Evolutionary conservation across 257 asterid genomes (phyloP), one percentile per base, ranked within the genome.

Genomic region (Craterostigma plantagineum): DNA sequence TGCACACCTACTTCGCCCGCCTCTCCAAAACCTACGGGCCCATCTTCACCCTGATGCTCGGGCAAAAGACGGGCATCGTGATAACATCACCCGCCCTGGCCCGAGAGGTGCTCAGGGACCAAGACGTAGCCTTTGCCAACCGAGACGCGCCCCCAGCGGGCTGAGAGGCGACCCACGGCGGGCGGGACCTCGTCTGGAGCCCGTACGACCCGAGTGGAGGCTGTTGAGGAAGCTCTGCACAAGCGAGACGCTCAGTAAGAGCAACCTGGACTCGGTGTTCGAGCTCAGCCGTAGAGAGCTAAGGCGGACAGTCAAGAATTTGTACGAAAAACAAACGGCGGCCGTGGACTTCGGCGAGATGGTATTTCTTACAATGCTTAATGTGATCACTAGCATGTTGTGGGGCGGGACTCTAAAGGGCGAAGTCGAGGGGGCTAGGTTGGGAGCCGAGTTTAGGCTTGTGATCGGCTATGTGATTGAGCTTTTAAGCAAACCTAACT

Each of bases 151-250:
- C 49, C 18, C 14, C 11, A 34, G 34, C 49, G 11, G 34, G 33
- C 4, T 7, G 18, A 0, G 13, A 17, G 3, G 35, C 7, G 1
- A 44, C 49, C 12, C n/a, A 39, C 49, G 35, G 27, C 1, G 14
- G 27, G 4, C 4, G 2, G 10, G 65, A 63, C 59, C 43, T 69
- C 4, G 59, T 34, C 7, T 60, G 50, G 34, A 30, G 71, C 3
- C 68, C 69, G 1, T 43, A 53, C 10, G 66, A 11, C 51, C 61
- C 2, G 23, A 63, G 43, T 73, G 75, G 72, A 55, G 68, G 2
- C 42, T 42, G 18, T 10, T 60, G 33, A 51, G 64, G 14, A 73
- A 69, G 46, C 37, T 66, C 7, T 61, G 66, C 4, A 72, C 55
- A 1, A 35, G 55, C 2, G 70, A 66, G 30, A 54, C 66, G 63